These are phyloP conservation scores for Rhodofomes roseus DNA, from an alignment of 1,284 basidiomycete species.

Conservation along the genomic window DNA sequence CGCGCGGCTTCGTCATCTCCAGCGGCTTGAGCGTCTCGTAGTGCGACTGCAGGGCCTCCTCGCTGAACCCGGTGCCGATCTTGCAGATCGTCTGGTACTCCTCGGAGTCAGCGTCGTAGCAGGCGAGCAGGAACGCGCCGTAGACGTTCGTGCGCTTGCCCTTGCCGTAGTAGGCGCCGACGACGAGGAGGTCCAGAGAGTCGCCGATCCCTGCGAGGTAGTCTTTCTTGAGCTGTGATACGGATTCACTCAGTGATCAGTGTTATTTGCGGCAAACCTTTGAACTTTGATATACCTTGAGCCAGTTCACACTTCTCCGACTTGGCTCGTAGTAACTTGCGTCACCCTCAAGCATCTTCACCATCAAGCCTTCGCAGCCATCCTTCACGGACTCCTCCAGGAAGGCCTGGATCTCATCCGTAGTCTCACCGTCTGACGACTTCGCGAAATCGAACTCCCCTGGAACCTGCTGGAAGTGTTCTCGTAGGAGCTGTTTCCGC, in stretches of 20 bases:
- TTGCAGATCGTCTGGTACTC: conserved; percentile 97
- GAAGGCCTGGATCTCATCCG: conserved; percentile 94
- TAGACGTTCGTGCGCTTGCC: conserved; percentile 97
- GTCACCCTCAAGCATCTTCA: conserved; percentile 94
- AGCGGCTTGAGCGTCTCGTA: conserved; percentile 80
- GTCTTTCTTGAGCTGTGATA: conserved; percentile 87
- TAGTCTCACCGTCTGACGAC: conserved; percentile 84
- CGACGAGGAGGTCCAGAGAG: conserved; percentile 94
- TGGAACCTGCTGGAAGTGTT: conserved; percentile 81
- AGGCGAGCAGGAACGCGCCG: conserved; percentile 93
- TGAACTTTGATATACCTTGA: conserved; percentile 65
- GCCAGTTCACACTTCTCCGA: conserved; percentile 93
- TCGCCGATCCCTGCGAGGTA: conserved; percentile 97
- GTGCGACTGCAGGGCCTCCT: conserved; percentile 84
- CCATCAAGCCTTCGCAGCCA: conserved; percentile 98
- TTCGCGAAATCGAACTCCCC: conserved; percentile 95
- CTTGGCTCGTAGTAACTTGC: conserved; percentile 96
- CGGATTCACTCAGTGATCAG: neutral
- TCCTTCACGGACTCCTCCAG: conserved; percentile 93
- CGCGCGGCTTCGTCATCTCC: conserved; percentile 66
- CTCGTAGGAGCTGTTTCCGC: conserved; percentile 72
- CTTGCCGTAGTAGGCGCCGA: conserved; percentile 96
- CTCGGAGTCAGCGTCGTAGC: conserved; percentile 89
- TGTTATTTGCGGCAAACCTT: neutral
- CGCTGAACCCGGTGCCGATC: conserved; percentile 97